phyloP scores from a whole-genome alignment of 2,329 filamentous ascomycete genomes.

The Pseudogymnoascus sp. region DNA sequence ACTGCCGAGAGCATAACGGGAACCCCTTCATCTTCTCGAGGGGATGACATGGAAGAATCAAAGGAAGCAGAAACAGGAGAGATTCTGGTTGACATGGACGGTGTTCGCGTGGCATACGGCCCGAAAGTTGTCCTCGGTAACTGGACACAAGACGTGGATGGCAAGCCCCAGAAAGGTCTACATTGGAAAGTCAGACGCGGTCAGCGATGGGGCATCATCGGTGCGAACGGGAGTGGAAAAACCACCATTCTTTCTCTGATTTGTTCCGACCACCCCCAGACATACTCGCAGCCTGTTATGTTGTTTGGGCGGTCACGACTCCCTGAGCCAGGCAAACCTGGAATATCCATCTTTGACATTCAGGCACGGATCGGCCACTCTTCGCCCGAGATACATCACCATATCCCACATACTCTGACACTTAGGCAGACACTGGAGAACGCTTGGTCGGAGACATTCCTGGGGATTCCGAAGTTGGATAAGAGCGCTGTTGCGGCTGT shows the following conservation, averaged over 20 bases:
- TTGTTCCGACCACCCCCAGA: slow-evolving; percentile 91
- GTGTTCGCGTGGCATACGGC: slow-evolving; percentile 74
- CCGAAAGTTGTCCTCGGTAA: slow-evolving; percentile 70
- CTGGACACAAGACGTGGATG: slow-evolving; percentile 57
- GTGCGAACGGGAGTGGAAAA: slow-evolving; percentile 91
- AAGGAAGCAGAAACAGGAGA: slow-evolving; percentile 34
- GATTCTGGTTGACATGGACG: slow-evolving; percentile 76
- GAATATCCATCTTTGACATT: slow-evolving; percentile 86
- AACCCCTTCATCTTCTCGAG: not conserved
- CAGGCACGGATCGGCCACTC: slow-evolving; percentile 87
- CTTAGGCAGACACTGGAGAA: slow-evolving; percentile 71
- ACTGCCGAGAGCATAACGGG: not conserved
- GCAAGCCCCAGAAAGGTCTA: slow-evolving; percentile 51
- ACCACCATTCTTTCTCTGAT: slow-evolving; percentile 89
- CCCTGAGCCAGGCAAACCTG: slow-evolving; percentile 57
- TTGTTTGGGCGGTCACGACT: slow-evolving; percentile 78
- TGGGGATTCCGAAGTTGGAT: slow-evolving; percentile 58
- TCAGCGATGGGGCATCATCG: slow-evolving; percentile 86
- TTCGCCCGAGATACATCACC: slow-evolving; percentile 86
- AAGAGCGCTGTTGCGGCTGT: slow-evolving; percentile 50
- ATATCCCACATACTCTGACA: slow-evolving; percentile 73
- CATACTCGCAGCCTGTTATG: slow-evolving; percentile 79
- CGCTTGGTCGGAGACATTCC: slow-evolving; percentile 85
- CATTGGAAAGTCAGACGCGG: slow-evolving; percentile 77
- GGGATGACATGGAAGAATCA: not conserved